phyloP scores from a whole-genome alignment of 1,139 yeast genomes.

The Waltiozyma sp. region DNA sequence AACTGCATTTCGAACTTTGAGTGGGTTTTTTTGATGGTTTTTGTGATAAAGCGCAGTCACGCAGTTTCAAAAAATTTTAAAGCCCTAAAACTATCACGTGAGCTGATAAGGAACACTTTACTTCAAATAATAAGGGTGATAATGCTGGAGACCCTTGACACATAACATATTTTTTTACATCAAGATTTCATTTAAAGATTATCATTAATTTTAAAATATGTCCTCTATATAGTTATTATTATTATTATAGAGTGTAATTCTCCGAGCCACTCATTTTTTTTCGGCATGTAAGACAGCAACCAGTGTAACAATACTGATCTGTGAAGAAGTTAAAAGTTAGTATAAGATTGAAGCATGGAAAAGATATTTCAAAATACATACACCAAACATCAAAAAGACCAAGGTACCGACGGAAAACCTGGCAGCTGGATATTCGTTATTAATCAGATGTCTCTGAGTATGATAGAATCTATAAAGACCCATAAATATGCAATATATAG shows the following conservation, averaged over 20 bases:
- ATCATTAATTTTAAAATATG: neutral
- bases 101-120: no score
- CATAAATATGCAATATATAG: constrained; percentile 27
- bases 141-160: no score
- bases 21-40: neutral
- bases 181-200: no score
- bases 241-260: no score
- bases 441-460: constrained; percentile 33
- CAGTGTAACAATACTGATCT: constrained; percentile 9
- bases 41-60: neutral
- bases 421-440: constrained; percentile 40
- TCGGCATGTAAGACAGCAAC: constrained; percentile 8
- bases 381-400: constrained; percentile 26
- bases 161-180: no score
- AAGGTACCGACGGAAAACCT: constrained; percentile 24
- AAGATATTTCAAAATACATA: constrained; percentile 12
- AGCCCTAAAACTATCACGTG: neutral
- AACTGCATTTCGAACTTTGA: neutral
- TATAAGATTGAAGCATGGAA: neutral
- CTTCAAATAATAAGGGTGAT: neutral
- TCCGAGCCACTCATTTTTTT: no score
- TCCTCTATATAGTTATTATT: no score
- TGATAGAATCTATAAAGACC: constrained; percentile 34
- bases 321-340: neutral
- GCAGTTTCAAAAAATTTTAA: no score